Conservation (phyloP, 2,329 filamentous ascomycete species). For the Allantophomopsis cytisporea region DNA sequence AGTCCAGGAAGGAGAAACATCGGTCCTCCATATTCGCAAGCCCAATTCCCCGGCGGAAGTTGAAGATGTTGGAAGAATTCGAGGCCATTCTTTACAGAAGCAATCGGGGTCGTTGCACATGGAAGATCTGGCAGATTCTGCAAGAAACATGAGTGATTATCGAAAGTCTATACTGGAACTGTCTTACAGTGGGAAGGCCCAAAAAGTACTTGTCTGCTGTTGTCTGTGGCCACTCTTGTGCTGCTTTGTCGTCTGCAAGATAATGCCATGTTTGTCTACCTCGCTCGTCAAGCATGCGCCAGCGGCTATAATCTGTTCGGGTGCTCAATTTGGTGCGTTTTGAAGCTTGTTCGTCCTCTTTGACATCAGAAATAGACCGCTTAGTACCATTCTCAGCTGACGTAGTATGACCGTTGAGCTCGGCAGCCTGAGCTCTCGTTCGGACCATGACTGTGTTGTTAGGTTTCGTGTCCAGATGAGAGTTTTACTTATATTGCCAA, state of each 20-base stretch:
- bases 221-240: slow-evolving; percentile 71
- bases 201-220: slow-evolving; percentile 83
- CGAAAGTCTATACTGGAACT: slow-evolving; percentile 4
- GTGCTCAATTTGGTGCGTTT: slow-evolving; percentile 34
- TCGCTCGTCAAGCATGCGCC: slow-evolving; percentile 72
- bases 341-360: slow-evolving; percentile 4
- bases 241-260: slow-evolving; percentile 56
- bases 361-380: slow-evolving; percentile 6
- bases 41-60: slow-evolving; percentile 84
- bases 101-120: slow-evolving; percentile 55
- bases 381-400: slow-evolving; percentile 10
- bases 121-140: slow-evolving; percentile 65
- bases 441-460: too few relatives aligned
- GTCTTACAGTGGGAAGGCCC: slow-evolving; percentile 59
- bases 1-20: slow-evolving; percentile 89
- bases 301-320: slow-evolving; percentile 68
- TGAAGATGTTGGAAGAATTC: slow-evolving; percentile 85
- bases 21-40: slow-evolving; percentile 91
- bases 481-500: too few relatives aligned
- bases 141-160: background rate
- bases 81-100: slow-evolving; percentile 71
- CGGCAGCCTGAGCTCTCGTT: background rate
- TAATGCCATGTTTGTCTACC: slow-evolving; percentile 95
- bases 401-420: background rate
- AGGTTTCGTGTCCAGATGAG: too few relatives aligned